phyloP scores from a whole-genome alignment of 176 grass and related monocot genomes.

The Canna indica region DNA sequence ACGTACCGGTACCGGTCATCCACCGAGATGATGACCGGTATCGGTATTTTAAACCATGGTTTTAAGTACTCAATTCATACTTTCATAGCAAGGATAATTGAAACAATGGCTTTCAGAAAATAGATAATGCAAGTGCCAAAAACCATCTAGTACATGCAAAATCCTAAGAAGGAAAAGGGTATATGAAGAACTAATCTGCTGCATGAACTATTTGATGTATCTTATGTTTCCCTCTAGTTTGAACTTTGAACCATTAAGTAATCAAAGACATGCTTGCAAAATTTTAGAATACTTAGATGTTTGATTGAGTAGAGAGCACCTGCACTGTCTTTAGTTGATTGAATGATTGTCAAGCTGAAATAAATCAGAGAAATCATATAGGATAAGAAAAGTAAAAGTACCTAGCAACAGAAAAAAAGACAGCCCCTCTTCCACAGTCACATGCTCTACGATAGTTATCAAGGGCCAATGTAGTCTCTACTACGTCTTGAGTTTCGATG shows the following conservation, averaged over 20 bases:
- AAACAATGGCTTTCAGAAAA: too few species aligned
- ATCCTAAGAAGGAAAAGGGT: too few species aligned
- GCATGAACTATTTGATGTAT: neutral
- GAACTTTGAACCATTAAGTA: too few species aligned
- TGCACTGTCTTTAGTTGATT: neutral
- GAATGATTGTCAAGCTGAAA: neutral
- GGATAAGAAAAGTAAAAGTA: conserved; percentile 19
- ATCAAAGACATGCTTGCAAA: neutral
- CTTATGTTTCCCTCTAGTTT: neutral
- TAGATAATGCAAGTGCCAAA: too few species aligned
- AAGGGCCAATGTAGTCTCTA: conserved; percentile 94
- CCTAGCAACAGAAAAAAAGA: conserved; percentile 98
- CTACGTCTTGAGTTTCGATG: conserved; percentile 97
- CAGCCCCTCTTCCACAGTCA: conserved; percentile 85
- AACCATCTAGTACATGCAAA: too few species aligned
- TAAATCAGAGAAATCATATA: neutral
- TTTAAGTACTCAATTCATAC: too few species aligned
- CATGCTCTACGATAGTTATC: conserved; percentile 97
- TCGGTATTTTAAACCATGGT: too few species aligned
- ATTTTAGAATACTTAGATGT: neutral
- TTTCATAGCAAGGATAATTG: too few species aligned
- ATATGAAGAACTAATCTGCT: neutral
- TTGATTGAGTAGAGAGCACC: neutral
- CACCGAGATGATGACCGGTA: too few species aligned
- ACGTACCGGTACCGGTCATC: too few species aligned